Evolutionary conservation across 2,329 filamentous ascomycete genomes (phyloP), one percentile per base, ranked within the genome.

Genomic region (Venturia aucupariae): DNA sequence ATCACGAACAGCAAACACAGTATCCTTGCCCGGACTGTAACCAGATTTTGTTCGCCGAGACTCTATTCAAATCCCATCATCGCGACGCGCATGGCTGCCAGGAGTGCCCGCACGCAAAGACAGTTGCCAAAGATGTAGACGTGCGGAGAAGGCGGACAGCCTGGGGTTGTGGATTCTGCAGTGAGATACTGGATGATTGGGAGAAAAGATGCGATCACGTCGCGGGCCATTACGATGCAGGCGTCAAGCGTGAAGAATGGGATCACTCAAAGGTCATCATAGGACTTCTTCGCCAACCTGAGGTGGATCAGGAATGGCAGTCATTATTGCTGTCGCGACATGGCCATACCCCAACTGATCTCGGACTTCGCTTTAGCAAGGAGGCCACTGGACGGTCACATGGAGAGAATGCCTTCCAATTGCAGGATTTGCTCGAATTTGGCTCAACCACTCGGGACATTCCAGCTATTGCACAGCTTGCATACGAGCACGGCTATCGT

Each of bases 91-190:
- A 87, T 70, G 81, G 83, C 66, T 86, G 84, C 75, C 84, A 84
- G 70, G 84, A 84, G 4, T 87, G 85, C 67, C 85, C 85, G 5
- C 85, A 87, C 69, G 84, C 85, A 60, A 83, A 86, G 68, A 83
- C 83, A 68, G 84, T 86, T 24, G 84, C 86, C 70, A 82, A 81
- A 69, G 85, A 85, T 67, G 64, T 65, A 5, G 64, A 61, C 35
- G 35, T 59, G 72, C 73, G 22, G 74, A 73, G 39, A 72, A 73
- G 59, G 76, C 81, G 85, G 68, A 85, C 84, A 73, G 84, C 86
- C 46, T 89, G 85, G 82, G 86, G 85, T 1, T 89, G 86, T 68
- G 86, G 86, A 32, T 88, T 88, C 74, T 89, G 86, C 69, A 85
- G 83, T 4, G 82, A 81, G 19, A 79, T 88, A 51, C 80, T 87